phyloP scores from a whole-genome alignment of 2,329 filamentous ascomycete genomes.

The Akanthomyces dipterigenus region DNA sequence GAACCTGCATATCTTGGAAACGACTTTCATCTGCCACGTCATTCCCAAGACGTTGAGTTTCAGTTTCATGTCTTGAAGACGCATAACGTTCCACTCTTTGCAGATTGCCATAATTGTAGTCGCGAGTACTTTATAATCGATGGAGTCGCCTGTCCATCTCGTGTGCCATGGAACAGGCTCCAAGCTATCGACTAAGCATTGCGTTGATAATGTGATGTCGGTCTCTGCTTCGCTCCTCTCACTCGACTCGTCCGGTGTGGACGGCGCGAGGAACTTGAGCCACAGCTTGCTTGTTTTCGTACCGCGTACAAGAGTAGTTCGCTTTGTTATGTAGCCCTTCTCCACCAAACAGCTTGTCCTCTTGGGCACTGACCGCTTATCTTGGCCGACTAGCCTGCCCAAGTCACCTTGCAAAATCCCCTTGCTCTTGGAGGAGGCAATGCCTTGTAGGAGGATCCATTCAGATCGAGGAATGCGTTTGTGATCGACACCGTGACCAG shows the following conservation, averaged over 20 bases:
- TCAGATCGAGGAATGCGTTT: constrained; percentile 52
- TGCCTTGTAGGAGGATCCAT: constrained; percentile 52
- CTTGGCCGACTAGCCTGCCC: constrained; percentile 50
- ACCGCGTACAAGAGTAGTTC: constrained; percentile 50
- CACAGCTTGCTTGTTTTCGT: constrained; percentile 58
- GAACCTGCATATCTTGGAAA: constrained; percentile 52
- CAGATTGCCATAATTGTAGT: constrained; percentile 50
- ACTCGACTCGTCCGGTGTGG: constrained; percentile 30
- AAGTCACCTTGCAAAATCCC: constrained; percentile 58
- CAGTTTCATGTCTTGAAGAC: constrained; percentile 49
- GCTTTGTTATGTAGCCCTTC: constrained; percentile 57
- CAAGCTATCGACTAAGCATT: constrained; percentile 37
- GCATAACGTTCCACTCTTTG: constrained; percentile 52
- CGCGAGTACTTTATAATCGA: constrained; percentile 52
- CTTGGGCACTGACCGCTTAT: constrained; percentile 57
- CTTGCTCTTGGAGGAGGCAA: constrained; percentile 45
- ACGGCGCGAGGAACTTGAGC: constrained; percentile 48
- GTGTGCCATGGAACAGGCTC: constrained; percentile 49
- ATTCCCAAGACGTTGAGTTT: constrained; percentile 51
- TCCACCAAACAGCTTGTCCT: constrained; percentile 51
- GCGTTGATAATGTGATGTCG: constrained; percentile 33
- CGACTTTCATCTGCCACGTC: constrained; percentile 53
- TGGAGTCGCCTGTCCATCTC: constrained; percentile 50
- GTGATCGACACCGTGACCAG: constrained; percentile 52
- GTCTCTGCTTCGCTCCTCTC: constrained; percentile 19